Percentiles rank a stretch among this genome's conserved stretches.
Conservation (phyloP, 768 basidiomycete genomes). For the Erythrobasidium yunnanense region DNA sequence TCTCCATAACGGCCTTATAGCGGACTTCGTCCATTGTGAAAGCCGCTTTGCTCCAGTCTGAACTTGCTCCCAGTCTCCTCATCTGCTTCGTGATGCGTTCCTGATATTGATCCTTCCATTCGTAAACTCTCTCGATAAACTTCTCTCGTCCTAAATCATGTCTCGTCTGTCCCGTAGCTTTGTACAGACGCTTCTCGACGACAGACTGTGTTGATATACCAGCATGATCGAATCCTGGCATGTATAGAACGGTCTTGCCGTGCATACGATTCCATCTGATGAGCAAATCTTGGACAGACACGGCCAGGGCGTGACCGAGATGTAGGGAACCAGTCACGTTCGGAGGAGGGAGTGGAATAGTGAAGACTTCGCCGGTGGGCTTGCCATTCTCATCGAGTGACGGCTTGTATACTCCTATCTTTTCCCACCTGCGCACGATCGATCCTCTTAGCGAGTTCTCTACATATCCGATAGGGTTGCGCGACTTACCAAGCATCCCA, state of each 20-base stretch:
- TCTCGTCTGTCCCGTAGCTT: constrained; percentile 64
- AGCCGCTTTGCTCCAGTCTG: constrained; percentile 85
- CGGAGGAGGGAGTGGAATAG: constrained; percentile 83
- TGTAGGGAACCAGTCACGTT: constrained; percentile 94
- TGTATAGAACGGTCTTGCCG: constrained; percentile 76
- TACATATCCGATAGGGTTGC: constrained; percentile 27
- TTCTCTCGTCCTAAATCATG: constrained; percentile 91
- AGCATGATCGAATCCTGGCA: constrained; percentile 95
- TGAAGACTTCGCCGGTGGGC: constrained; percentile 59
- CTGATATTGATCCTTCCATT: constrained; percentile 99
- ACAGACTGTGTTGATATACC: constrained; percentile 97
- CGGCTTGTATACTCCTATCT: constrained; percentile 81
- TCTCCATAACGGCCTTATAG: constrained; percentile 79
- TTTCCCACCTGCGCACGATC: constrained; percentile 40
- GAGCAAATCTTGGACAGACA: constrained; percentile 78
- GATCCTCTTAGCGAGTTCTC: constrained; percentile 26
- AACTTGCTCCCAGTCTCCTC: constrained; percentile 76
- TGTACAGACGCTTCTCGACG: constrained; percentile 83
- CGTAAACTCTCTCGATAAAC: constrained; percentile 80
- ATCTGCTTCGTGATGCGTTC: constrained; percentile 82
- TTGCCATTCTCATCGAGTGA: constrained; percentile 52
- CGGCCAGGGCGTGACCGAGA: constrained; percentile 86
- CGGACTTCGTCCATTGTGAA: constrained; percentile 89
- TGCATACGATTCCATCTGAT: constrained; percentile 96
- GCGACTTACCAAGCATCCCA: constrained; percentile 85